phyloP scores from a whole-genome alignment of 2,329 filamentous ascomycete species.

The Aurifilum marmelostoma region DNA sequence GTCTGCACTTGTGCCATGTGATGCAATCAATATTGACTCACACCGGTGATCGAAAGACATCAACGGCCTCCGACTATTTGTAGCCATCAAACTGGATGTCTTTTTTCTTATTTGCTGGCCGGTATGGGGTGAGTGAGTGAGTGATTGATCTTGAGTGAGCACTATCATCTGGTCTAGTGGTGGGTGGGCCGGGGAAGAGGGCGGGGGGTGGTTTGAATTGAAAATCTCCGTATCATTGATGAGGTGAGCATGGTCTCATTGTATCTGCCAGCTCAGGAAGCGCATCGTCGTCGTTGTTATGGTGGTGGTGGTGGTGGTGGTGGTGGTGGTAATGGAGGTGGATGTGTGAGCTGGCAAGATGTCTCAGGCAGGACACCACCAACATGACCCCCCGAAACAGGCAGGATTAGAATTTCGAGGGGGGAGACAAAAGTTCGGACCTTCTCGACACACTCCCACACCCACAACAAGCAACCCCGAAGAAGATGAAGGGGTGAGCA shows the following conservation, averaged over 20 bases:
- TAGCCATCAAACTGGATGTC: background rate
- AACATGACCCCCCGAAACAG: background rate
- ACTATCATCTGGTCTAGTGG: constrained; percentile 20
- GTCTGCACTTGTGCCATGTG: background rate
- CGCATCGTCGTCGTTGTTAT: no score
- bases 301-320: background rate
- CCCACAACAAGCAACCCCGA: background rate
- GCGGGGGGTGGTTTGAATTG: background rate
- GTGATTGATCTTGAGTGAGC: constrained; percentile 17
- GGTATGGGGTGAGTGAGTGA: background rate
- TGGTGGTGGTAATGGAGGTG: background rate
- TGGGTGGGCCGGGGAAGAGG: background rate
- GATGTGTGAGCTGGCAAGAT: constrained; percentile 23
- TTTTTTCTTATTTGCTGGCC: constrained; percentile 1
- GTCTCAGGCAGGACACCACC: constrained; percentile 26
- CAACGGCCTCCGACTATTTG: background rate
- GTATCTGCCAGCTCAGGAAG: constrained; percentile 1
- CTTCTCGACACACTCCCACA: background rate
- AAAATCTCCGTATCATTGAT: constrained; percentile 6
- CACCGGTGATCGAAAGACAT: constrained; percentile 11
- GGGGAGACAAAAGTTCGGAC: background rate
- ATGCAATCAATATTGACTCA: background rate
- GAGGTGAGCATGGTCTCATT: constrained; percentile 20
- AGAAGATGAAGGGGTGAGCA: background rate
- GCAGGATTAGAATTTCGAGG: background rate